phyloP scores from a whole-genome alignment of 768 basidiomycete species.

The Termitomyces sp. region DNA sequence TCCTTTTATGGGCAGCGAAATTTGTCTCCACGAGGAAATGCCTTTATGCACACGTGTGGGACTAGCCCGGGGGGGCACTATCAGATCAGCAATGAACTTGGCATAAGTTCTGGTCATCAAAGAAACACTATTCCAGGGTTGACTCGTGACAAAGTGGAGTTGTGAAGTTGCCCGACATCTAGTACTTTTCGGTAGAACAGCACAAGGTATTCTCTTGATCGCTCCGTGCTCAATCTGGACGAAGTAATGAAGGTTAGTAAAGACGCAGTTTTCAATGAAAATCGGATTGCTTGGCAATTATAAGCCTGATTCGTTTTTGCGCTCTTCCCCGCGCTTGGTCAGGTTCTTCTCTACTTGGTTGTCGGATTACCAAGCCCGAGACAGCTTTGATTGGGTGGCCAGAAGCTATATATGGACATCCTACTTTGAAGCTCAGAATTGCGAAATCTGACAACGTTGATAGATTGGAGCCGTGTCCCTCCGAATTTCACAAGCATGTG shows the following conservation, averaged over 20 bases:
- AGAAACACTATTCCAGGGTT: too few relatives aligned
- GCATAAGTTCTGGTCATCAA: too few relatives aligned
- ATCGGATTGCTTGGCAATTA: constrained; percentile 43
- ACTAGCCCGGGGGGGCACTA: too few relatives aligned
- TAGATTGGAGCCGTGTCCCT: too few relatives aligned
- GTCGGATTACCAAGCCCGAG: constrained; percentile 26
- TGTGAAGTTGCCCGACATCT: constrained; percentile 59
- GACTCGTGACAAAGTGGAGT: too few relatives aligned
- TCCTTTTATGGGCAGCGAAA: too few relatives aligned
- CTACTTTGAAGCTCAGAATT: too few relatives aligned
- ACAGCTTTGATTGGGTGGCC: constrained; percentile 40
- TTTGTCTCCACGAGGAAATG: too few relatives aligned
- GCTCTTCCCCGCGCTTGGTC: constrained; percentile 30
- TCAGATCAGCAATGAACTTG: too few relatives aligned
- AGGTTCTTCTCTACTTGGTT: constrained; percentile 58
- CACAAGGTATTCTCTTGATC: constrained; percentile 58
- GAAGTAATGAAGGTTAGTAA: constrained; percentile 29
- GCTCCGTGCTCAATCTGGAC: constrained; percentile 34
- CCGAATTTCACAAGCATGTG: too few relatives aligned
- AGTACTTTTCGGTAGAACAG: constrained; percentile 29
- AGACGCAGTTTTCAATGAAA: constrained; percentile 44
- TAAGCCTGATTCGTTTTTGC: constrained; percentile 22
- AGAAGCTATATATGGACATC: constrained; percentile 24
- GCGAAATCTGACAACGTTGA: too few relatives aligned
- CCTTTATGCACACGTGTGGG: too few relatives aligned